Percentiles rank a stretch among this genome's conserved stretches.
These are phyloP conservation scores for Terfezia claveryi DNA, from an alignment of 495 filamentous ascomycete species.

Conservation along the genomic window DNA sequence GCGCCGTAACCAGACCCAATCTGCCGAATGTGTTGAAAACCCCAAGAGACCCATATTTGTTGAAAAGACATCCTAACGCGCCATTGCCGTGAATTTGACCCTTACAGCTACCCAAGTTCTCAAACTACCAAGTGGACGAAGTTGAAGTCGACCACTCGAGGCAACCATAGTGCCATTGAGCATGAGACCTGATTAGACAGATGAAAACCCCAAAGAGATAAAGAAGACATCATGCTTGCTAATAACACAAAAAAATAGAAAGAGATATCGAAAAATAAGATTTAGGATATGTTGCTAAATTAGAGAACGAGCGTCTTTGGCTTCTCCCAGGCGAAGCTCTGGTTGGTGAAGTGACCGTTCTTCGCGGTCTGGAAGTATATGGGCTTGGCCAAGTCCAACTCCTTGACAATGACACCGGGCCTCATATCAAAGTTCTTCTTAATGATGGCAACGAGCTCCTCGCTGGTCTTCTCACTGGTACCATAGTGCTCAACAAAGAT, in stretches of 20 bases:
- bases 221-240: neutral
- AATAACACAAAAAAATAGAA: neutral
- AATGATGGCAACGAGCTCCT: constrained; percentile 83
- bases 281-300: constrained; percentile 10
- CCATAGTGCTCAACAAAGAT: constrained; percentile 57
- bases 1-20: constrained; percentile 5
- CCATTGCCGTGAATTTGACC: constrained; percentile 7
- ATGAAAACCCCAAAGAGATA: neutral
- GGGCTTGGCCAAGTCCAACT: constrained; percentile 81
- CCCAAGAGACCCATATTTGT: constrained; percentile 15
- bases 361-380: constrained; percentile 97
- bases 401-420: constrained; percentile 94
- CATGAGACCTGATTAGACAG: neutral
- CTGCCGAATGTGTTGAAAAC: constrained; percentile 12
- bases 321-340: constrained; percentile 93
- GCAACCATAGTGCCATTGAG: neutral
- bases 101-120: neutral
- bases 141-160: constrained; percentile 17
- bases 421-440: constrained; percentile 87
- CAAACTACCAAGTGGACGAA: constrained; percentile 11
- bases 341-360: constrained; percentile 98
- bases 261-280: neutral
- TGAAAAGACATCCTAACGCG: constrained; percentile 11
- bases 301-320: constrained; percentile 85
- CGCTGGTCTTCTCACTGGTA: constrained; percentile 47